A percentile compares a stretch with the other conserved stretches of the same genome.
Evolutionary conservation across 2,329 filamentous ascomycete genomes (phyloP).

Genomic region (Fusarium chlamydosporum): DNA sequence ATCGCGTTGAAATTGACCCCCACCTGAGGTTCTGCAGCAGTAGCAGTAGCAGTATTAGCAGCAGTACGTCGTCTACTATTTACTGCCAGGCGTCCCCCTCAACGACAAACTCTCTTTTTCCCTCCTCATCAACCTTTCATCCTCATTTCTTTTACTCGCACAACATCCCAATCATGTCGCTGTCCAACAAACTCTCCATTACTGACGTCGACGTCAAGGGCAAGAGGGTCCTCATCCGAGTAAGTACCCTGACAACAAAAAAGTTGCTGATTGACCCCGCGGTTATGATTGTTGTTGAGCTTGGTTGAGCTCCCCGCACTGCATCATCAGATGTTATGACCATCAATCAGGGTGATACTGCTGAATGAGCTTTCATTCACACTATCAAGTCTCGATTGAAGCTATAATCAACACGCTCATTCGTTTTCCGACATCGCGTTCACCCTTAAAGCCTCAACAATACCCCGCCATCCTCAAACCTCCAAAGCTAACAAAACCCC

Average conservation of each 20-base stretch:
- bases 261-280: constrained; percentile 53
- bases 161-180: constrained; percentile 79
- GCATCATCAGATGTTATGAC: constrained; percentile 21
- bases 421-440: neutral
- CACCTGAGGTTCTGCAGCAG: constrained; percentile 22
- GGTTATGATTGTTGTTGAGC: constrained; percentile 40
- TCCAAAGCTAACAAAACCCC: constrained; percentile 43
- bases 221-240: constrained; percentile 98
- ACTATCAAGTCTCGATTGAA: neutral
- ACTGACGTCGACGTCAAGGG: constrained; percentile 96
- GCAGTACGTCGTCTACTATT: constrained; percentile 14
- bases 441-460: constrained; percentile 19
- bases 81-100: constrained; percentile 36
- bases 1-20: constrained; percentile 40
- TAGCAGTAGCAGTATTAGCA: neutral
- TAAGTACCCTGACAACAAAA: constrained; percentile 62
- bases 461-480: constrained; percentile 20
- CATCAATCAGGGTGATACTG: neutral
- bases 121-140: constrained; percentile 41
- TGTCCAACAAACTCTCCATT: constrained; percentile 98
- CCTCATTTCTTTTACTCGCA: constrained; percentile 5
- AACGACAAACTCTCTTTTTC: constrained; percentile 38
- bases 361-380: neutral
- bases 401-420: neutral
- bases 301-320: constrained; percentile 30